phyloP scores from a whole-genome alignment of 257 asterid species.

The Lavandula angustifolia region DNA sequence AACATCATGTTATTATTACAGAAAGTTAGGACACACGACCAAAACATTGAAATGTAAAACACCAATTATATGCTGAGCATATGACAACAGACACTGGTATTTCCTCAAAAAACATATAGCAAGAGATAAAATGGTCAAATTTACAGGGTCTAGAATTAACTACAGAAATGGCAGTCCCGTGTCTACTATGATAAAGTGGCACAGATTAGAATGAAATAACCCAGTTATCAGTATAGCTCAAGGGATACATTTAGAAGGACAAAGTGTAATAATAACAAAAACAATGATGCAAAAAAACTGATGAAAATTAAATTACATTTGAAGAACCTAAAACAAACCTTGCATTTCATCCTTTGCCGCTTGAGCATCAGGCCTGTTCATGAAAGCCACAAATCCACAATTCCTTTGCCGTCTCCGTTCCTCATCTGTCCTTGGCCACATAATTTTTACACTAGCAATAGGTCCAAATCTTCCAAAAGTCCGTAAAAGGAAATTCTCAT shows the following conservation, averaged over 20 bases:
- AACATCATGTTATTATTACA: conserved; percentile 14
- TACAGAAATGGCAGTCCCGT: neutral
- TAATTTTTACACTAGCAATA: conserved; percentile 93
- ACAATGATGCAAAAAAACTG: neutral
- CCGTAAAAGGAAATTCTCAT: conserved; percentile 87
- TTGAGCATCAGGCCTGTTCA: conserved; percentile 91
- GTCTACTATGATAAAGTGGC: neutral
- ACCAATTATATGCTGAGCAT: neutral
- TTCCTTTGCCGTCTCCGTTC: conserved; percentile 82
- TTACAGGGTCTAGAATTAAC: neutral
- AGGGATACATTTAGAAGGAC: neutral
- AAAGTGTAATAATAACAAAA: neutral
- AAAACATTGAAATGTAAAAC: neutral
- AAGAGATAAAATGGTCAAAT: neutral
- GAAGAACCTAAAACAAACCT: conserved; percentile 46
- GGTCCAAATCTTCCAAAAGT: conserved; percentile 99
- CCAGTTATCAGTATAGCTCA: neutral
- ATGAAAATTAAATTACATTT: neutral
- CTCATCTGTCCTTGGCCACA: conserved; percentile 99
- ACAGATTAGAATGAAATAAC: neutral
- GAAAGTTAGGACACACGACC: neutral
- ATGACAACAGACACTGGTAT: neutral
- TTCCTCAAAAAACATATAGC: conserved; percentile 16
- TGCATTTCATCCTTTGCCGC: conserved; percentile 99
- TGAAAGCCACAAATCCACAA: conserved; percentile 96